phyloP scores from a whole-genome alignment of 2,329 filamentous ascomycete species.

The Colletotrichum noveboracense region DNA sequence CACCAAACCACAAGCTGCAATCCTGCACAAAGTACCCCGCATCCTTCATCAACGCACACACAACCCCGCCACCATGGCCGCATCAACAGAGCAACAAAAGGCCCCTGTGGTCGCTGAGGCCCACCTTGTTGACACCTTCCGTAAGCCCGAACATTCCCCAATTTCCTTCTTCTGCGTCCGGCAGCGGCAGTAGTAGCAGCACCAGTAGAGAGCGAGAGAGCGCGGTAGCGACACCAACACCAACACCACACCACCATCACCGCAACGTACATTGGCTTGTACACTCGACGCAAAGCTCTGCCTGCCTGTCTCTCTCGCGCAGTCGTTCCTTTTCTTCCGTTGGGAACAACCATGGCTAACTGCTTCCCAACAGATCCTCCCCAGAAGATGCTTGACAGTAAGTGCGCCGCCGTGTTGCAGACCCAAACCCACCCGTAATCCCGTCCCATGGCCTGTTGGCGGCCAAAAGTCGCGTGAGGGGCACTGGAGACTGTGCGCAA shows the following conservation, averaged over 20 bases:
- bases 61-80: conserved; percentile 46
- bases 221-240: neutral
- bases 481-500: conserved; percentile 11
- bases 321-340: neutral
- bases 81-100: conserved; percentile 44
- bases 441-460: neutral
- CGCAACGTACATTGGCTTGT: neutral
- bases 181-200: neutral
- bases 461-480: conserved; percentile 20
- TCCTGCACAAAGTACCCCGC: conserved; percentile 20
- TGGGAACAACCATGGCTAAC: conserved; percentile 1
- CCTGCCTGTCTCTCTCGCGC: neutral
- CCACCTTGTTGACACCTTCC: conserved; percentile 77
- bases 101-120: conserved; percentile 73
- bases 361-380: conserved; percentile 57
- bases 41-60: conserved; percentile 19
- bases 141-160: conserved; percentile 47
- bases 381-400: conserved; percentile 72
- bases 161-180: neutral
- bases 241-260: neutral
- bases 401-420: conserved; percentile 34
- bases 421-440: neutral
- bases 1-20: neutral
- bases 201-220: neutral
- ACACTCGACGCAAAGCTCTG: neutral